phyloP scores from a whole-genome alignment of 1,139 yeast genomes.

The Candida freyschussii region DNA sequence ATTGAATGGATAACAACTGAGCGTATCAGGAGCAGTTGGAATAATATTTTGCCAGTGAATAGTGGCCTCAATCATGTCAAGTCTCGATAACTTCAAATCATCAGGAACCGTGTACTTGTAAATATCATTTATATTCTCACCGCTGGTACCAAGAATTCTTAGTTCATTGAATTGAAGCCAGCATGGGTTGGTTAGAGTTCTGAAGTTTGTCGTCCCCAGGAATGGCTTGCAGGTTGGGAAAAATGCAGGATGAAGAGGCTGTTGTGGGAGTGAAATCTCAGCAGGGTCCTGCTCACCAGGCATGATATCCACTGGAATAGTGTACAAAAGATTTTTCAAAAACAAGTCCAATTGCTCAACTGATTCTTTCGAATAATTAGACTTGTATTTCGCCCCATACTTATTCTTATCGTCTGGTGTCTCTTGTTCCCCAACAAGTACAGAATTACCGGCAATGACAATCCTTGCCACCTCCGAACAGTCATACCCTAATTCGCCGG shows the following conservation, averaged over 20 bases:
- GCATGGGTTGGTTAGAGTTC: slow-evolving; percentile 67
- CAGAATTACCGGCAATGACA: slow-evolving; percentile 73
- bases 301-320: slow-evolving; percentile 69
- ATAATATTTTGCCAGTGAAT: slow-evolving; percentile 81
- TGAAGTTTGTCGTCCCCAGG: slow-evolving; percentile 37
- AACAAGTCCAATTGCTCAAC: slow-evolving; percentile 49
- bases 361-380: slow-evolving; percentile 44
- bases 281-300: slow-evolving; percentile 88
- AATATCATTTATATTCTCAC: slow-evolving; percentile 81
- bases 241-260: slow-evolving; percentile 74
- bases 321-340: slow-evolving; percentile 37
- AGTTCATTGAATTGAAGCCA: slow-evolving; percentile 57
- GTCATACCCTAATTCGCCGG: slow-evolving; percentile 58
- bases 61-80: slow-evolving; percentile 61
- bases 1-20: slow-evolving; percentile 84
- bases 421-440: slow-evolving; percentile 34
- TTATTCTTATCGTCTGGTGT: slow-evolving; percentile 31
- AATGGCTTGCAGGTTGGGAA: slow-evolving; percentile 46
- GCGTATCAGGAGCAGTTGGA: slow-evolving; percentile 96
- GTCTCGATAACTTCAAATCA: slow-evolving; percentile 33
- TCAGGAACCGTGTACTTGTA: slow-evolving; percentile 53
- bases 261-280: slow-evolving; percentile 83
- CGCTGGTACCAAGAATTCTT: slow-evolving; percentile 67
- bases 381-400: slow-evolving; percentile 49
- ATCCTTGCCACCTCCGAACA: slow-evolving; percentile 45